Base-by-base conservation (phyloP, 2,329 filamentous ascomycete species). In the Venturia nashicola region DNA sequence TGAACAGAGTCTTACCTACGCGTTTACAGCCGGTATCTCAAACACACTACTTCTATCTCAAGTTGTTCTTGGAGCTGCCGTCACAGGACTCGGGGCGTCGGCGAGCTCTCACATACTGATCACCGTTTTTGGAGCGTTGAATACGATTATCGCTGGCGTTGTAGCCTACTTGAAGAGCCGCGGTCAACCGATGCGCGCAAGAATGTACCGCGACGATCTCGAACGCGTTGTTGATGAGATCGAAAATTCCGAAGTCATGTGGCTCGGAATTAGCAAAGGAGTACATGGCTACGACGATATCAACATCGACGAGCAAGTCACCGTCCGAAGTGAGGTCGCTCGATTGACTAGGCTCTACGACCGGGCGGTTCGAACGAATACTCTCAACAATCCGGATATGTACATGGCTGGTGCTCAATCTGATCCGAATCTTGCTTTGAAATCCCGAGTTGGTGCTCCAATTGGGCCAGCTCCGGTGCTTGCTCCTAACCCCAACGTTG, bases 281-380 rank as follows among this genome's bases (percentile, higher is more conserved):
- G 70, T 75, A 12, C 76, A 79, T 63, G 77, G 77, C 12, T 79
- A 78, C 67, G 75, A 77, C 64, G 77, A 77, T 46, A 77, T 79
- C 51, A 76, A 77, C 61, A 77, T 74, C 2, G 76, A 78, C 42
- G 74, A 76, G 32, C 66, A 68, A 5, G 76, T 78, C 40, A 78
- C 74, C n/a, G 76, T 78, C 0, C 68, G 76, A 1, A 74, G 72
- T 14, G 64, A 65, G 23, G 62, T 65, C n/a, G 64, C 64, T 16
- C 20, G 64, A 23, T 36, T 65, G 16, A 65, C 64, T 3, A 64
- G 64, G 39, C 60, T 65, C 12, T 65, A 65, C 48, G 64, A 65
- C 34, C 61, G 57, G 12, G 64, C 62, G 8, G 54, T 65, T 12
- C 36, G 64, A n/a, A 64, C 39, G n/a, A 65, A 65, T 48, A 65